A percentile compares a stretch with the other conserved stretches of the same genome.
phyloP scores from a whole-genome alignment of 176 grass and related monocot species.

The Aegilops speltoides region DNA sequence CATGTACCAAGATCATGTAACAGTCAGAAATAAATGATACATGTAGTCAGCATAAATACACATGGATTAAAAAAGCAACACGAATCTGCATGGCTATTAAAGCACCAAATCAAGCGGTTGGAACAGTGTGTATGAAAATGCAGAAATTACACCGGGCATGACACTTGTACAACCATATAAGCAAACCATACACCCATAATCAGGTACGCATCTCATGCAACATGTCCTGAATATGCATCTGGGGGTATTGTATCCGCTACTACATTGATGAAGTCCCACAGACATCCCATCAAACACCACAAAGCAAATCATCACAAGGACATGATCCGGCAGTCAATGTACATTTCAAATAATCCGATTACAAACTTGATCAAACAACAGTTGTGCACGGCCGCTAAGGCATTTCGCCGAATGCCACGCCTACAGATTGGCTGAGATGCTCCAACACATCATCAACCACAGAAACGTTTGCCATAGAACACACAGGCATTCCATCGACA shows the following conservation, averaged over 20 bases:
- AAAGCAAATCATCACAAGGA: neutral
- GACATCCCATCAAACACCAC: neutral
- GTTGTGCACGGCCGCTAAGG: neutral
- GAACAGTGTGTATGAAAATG: neutral
- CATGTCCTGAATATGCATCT: neutral
- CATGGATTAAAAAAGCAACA: neutral
- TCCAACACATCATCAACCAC: neutral
- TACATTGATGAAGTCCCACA: neutral
- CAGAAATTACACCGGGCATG: neutral
- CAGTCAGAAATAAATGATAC: neutral
- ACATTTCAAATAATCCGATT: constrained; percentile 3
- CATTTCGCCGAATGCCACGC: neutral
- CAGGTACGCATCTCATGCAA: neutral
- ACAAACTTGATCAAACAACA: neutral
- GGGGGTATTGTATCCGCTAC: neutral
- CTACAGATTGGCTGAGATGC: neutral
- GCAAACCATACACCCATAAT: neutral
- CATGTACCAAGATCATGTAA: neutral
- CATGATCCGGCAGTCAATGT: neutral
- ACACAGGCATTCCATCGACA: neutral
- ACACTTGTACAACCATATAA: no score
- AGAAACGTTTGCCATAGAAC: neutral
- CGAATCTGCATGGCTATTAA: neutral
- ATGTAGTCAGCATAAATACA: neutral
- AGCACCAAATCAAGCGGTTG: neutral